Conservation (phyloP, 345 rosid species). For the Heritiera fomes region DNA sequence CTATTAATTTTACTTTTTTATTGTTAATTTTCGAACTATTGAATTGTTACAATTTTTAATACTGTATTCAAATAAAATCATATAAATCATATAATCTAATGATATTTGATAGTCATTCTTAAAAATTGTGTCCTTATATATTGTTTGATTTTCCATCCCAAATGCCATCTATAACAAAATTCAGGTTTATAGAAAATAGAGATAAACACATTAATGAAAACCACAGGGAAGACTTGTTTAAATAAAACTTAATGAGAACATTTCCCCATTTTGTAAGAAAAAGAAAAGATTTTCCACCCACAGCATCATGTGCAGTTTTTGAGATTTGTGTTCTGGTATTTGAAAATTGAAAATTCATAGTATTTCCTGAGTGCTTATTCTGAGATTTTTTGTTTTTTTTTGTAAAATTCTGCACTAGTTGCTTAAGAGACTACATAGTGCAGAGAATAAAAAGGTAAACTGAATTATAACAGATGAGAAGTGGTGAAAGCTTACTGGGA, state of each 20-base stretch:
- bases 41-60: not conserved
- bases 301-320: too few relatives aligned
- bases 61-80: not conserved
- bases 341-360: not conserved
- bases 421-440: not conserved
- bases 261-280: not conserved
- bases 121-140: too few relatives aligned
- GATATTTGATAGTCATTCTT: too few relatives aligned
- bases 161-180: not conserved
- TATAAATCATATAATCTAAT: too few relatives aligned
- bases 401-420: not conserved
- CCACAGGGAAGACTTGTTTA: not conserved
- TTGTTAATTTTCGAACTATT: not conserved
- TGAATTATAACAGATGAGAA: not conserved
- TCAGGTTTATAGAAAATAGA: not conserved
- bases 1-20: not conserved
- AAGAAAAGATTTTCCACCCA: not conserved
- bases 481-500: conserved; percentile 58
- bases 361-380: not conserved
- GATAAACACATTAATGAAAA: not conserved
- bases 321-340: not conserved
- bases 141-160: too few relatives aligned
- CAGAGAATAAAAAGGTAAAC: not conserved
- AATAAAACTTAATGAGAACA: not conserved
- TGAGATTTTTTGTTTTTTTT: too few relatives aligned